Evolutionary conservation across 306 rosid species (phyloP), one percentile per base, ranked within the genome.

Genomic region (Prunus persica): DNA sequence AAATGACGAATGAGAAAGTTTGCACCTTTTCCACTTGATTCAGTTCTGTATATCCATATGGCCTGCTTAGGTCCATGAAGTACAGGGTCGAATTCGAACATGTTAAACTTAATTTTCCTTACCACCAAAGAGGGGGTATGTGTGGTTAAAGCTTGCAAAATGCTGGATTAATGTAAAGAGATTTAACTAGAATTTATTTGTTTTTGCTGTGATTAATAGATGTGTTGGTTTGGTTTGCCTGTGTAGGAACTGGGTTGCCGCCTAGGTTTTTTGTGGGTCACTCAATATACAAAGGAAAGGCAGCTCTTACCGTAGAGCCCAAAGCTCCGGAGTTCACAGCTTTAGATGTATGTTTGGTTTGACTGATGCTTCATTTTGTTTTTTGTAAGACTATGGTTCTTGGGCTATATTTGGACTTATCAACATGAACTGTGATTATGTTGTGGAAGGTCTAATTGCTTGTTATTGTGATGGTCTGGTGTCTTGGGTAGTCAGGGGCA

Each of bases 281-380:
- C 84, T 92, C 99, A 5, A 87, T 95, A 84, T 95, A 92, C 87
- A 95, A 95, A 83, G 99, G 99, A 76, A 95, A 95, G 83, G 93
- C 99, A 50, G 98, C 93, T 18, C 96, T 95, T 60, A 86, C 97
- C 3, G 81, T 92, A 47, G 89, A 90, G 84, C 98, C 99, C 56
- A 83, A 83, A 74, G 91, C 96, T 24, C 99, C 98, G 0, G 97
- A 92, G 51, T 95, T 95, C 67, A 78, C 80, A 1, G 78, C 93
- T 5, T 76, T 92, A 24, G 97, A 91, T 47, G 99, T 91, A 92
- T 69, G 88, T 51, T 81, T 82, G 38, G 83, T 67, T 82, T 79
- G 51, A 76, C 66, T 71, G 38, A 18, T 30, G 15, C 46, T 45
- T 65, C 45, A 6, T 45, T 65, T 54, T 74, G 24, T 11, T 69